Conservation (phyloP, 2,329 filamentous ascomycete genomes). For the Tolypocladium guangdongense region DNA sequence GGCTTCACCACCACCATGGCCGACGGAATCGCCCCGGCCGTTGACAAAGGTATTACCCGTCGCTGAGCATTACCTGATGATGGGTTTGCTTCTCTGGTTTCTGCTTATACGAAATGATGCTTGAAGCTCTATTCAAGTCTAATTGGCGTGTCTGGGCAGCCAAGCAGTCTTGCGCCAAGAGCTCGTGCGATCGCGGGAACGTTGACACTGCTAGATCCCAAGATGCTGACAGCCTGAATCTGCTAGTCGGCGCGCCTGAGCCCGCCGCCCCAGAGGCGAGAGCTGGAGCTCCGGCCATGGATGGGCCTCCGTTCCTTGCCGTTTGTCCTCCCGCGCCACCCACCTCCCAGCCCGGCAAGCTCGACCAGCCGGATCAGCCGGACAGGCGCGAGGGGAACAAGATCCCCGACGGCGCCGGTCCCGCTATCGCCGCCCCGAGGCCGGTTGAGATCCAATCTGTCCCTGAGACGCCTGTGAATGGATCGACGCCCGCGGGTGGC, state of each 20-base stretch:
- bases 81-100: neutral
- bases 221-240: neutral
- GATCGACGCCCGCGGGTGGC: slow-evolving; percentile 21
- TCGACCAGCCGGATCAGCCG: neutral
- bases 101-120: too few relatives aligned
- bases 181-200: neutral
- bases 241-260: slow-evolving; percentile 17
- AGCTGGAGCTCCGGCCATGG: slow-evolving; percentile 15
- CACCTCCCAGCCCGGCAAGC: slow-evolving; percentile 8
- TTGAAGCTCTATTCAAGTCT: neutral
- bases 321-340: slow-evolving; percentile 8
- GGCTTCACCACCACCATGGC: slow-evolving; percentile 22
- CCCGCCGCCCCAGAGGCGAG: slow-evolving; percentile 16
- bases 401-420: slow-evolving; percentile 7
- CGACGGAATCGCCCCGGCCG: slow-evolving; percentile 21
- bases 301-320: slow-evolving; percentile 4
- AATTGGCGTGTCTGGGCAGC: neutral
- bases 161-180: neutral
- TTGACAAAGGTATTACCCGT: slow-evolving; percentile 23
- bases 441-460: slow-evolving; percentile 24
- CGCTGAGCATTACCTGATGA: neutral
- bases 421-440: slow-evolving; percentile 14
- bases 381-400: slow-evolving; percentile 7
- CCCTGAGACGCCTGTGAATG: slow-evolving; percentile 24
- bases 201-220: neutral